Conservation (phyloP, 1,139 yeast species). For the Debaryomyces subglobosus region DNA sequence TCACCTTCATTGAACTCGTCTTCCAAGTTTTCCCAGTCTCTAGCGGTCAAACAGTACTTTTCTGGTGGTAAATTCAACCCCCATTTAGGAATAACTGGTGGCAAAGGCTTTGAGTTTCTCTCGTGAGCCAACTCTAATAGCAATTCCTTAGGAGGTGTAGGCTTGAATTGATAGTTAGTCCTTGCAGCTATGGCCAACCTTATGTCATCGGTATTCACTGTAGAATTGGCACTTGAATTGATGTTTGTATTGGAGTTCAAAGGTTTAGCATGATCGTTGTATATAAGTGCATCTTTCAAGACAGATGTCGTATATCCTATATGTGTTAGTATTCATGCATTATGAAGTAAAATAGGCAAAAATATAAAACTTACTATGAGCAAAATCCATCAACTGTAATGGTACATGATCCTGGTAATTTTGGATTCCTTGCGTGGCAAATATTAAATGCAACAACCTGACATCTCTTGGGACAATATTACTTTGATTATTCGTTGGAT, state of each 20-base stretch:
- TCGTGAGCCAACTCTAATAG: conserved; percentile 89
- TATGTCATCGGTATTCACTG: conserved; percentile 83
- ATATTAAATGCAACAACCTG: conserved; percentile 80
- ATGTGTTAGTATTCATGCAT: conserved; percentile 19
- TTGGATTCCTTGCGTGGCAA: conserved; percentile 92
- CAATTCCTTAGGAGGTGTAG: conserved; percentile 92
- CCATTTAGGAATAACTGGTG: conserved; percentile 90
- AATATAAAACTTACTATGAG: conserved; percentile 54
- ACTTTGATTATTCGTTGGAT: conserved; percentile 7
- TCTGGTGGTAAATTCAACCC: conserved; percentile 97
- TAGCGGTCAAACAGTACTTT: conserved; percentile 88
- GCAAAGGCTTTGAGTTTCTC: conserved; percentile 84
- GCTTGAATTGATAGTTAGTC: conserved; percentile 92
- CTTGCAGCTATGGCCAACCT: conserved; percentile 92
- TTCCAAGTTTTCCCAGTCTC: conserved; percentile 62
- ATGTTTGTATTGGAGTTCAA: conserved; percentile 35
- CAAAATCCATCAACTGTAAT: conserved; percentile 93
- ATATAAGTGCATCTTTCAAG: conserved; percentile 83
- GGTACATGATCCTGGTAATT: conserved; percentile 96
- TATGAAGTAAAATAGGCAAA: conserved; percentile 2
- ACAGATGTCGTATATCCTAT: conserved; percentile 80
- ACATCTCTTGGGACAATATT: conserved; percentile 81
- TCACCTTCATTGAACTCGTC: conserved; percentile 37
- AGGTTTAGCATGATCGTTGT: conserved; percentile 76
- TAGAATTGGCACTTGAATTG: conserved; percentile 44